Evolutionary conservation across 306 rosid species (phyloP).

Genomic region (Gleditsia sinensis): DNA sequence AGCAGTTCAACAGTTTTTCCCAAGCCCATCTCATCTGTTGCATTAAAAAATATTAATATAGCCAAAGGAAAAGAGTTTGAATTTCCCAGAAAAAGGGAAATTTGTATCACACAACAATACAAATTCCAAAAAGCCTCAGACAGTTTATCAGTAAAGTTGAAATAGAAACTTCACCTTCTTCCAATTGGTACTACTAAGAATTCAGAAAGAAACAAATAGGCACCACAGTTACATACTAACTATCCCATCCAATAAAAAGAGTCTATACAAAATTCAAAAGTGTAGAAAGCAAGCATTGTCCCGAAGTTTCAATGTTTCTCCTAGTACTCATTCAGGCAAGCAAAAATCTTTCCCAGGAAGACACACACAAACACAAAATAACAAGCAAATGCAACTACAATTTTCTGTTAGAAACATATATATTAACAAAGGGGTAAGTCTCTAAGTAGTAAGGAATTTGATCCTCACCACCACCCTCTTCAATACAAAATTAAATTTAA

Average conservation of each 20-base stretch:
- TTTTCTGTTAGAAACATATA: too few relatives aligned
- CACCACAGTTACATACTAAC: not conserved
- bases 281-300: not conserved
- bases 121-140: not conserved
- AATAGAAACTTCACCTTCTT: slow-evolving; percentile 10
- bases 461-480: not conserved
- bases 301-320: not conserved
- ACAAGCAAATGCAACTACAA: not conserved
- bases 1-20: slow-evolving; percentile 96
- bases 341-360: not conserved
- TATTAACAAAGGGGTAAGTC: too few relatives aligned
- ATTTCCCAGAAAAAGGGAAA: not conserved
- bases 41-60: slow-evolving; percentile 27
- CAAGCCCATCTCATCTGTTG: slow-evolving; percentile 93
- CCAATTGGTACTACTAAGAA: slow-evolving; percentile 1
- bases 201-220: not conserved
- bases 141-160: slow-evolving; percentile 9
- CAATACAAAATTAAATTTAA: not conserved
- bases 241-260: not conserved
- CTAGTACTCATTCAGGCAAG: slow-evolving; percentile 3
- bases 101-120: slow-evolving; percentile 7
- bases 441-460: not conserved
- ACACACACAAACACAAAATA: not conserved
- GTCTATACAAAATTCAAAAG: not conserved
- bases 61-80: slow-evolving; percentile 33